Evolutionary conservation across 2,329 filamentous ascomycete genomes (phyloP).

Genomic region (Aureobasidium lini): DNA sequence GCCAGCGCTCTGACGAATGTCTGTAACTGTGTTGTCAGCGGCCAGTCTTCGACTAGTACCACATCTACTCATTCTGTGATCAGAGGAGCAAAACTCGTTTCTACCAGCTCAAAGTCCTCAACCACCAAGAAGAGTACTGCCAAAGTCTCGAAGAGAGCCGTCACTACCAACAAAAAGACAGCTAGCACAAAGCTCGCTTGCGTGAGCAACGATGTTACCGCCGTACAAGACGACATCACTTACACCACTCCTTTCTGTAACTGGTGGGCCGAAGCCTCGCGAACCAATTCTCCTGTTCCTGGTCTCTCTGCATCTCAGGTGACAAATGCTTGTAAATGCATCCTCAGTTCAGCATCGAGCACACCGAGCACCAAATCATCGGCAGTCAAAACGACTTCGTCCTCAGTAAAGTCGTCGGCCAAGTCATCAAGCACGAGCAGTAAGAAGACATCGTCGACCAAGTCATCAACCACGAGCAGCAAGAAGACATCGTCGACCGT

Average conservation of each 20-base stretch:
- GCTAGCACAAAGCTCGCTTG: neutral
- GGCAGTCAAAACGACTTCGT: neutral
- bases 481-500: neutral
- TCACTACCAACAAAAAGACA: neutral
- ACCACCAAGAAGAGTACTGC: neutral
- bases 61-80: neutral
- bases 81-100: neutral
- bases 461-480: neutral
- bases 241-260: conserved; percentile 3
- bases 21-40: neutral
- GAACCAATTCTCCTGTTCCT: conserved; percentile 2
- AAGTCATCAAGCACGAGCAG: neutral
- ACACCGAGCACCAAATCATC: neutral
- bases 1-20: conserved; percentile 2
- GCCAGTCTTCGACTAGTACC: neutral
- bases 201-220: neutral
- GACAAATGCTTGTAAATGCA: neutral
- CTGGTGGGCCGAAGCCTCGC: neutral
- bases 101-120: neutral
- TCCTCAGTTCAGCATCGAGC: neutral
- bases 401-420: neutral
- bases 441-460: neutral
- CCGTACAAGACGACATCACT: conserved; percentile 2
- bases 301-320: conserved; percentile 1
- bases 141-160: neutral